Evolutionary conservation across 257 asterid genomes (phyloP), one percentile per base, ranked within the genome.

Genomic region (Solanum chiquidenum): DNA sequence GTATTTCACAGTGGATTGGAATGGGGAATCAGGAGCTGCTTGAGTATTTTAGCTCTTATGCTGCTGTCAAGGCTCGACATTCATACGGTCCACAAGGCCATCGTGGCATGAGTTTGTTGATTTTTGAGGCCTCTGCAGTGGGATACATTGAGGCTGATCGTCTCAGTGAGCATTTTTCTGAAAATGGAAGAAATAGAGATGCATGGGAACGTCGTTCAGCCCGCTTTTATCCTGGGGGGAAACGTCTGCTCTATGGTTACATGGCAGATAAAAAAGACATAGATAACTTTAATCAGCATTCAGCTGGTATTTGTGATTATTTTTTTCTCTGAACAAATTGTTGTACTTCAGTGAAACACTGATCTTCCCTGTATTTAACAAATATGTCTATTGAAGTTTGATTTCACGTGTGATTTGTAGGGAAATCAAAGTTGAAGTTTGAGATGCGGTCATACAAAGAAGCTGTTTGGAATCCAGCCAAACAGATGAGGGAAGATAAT

Each of bases 71-170:
- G 91, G 91, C 94, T 44, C 82, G 91, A 5, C 93, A 92, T 76
- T 86, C 92, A 12, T 90, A 92, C 35, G 94, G 93, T 16, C 94
- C 92, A 14, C 92, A 92, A 79, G 94, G 93, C 66, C 94, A 92
- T 73, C 90, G 92, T 11, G 94, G 94, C n/a, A 90, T 92, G 62
- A 92, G 93, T 49, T 64, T 92, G 40, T 83, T 91, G 87, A 88
- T 91, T 31, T 92, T 92, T 83, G 92, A 92, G 74, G 89, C 89
- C 66, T 84, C 92, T 42, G 91, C 93, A 7, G 91, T 92, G 38
- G 94, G 94, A 11, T 88, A 92, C 64, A 55, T 55, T 55, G 64
- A 55, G 25, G 64, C 64, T 55, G 64, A 55, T 55, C 64, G 64
- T 55, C 64, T 55, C 64, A 55, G 64, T 55, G 64, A 55, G 64